A percentile compares a stretch with the other conserved stretches of the same genome.
These are phyloP conservation scores for Anethum foeniculum DNA, from an alignment of 140 eudicot species.

Conservation along the genomic window DNA sequence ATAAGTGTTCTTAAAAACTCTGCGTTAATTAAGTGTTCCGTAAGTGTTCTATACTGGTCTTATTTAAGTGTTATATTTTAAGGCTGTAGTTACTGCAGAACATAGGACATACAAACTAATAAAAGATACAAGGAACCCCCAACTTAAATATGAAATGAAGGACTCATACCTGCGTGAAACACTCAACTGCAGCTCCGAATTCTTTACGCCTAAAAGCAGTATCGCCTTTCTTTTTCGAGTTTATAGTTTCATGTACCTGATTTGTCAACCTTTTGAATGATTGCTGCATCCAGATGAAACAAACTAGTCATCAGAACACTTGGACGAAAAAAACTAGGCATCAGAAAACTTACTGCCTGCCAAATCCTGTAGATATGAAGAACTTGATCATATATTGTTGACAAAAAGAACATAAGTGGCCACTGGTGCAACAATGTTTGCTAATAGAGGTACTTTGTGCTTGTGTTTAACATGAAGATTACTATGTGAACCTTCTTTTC, in stretches of 20 bases:
- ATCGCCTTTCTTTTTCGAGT: conserved; percentile 88
- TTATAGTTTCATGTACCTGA: conserved; percentile 78
- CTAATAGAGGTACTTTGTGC: background rate
- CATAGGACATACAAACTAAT: background rate
- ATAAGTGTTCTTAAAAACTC: too few relatives aligned
- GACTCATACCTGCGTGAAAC: conserved; percentile 58
- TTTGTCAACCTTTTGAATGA: conserved; percentile 92
- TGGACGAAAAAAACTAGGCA: background rate
- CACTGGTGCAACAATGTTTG: background rate
- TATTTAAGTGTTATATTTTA: too few relatives aligned
- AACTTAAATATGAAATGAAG: background rate
- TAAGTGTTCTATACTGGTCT: too few relatives aligned
- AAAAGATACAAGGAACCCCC: background rate
- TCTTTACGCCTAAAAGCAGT: conserved; percentile 83
- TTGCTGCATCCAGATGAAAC: conserved; percentile 31
- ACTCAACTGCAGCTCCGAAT: conserved; percentile 59
- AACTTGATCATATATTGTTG: background rate
- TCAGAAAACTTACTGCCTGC: background rate
- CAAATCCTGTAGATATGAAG: background rate
- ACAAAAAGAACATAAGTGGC: background rate
- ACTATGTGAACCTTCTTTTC: background rate
- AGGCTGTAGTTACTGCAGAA: background rate
- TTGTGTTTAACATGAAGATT: background rate
- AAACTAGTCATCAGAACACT: background rate
- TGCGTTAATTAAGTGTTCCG: too few relatives aligned